A percentile compares a stretch with the other conserved stretches of the same genome.
Conservation (phyloP, 2,329 filamentous ascomycete genomes). For the Fusarium austroafricanum region DNA sequence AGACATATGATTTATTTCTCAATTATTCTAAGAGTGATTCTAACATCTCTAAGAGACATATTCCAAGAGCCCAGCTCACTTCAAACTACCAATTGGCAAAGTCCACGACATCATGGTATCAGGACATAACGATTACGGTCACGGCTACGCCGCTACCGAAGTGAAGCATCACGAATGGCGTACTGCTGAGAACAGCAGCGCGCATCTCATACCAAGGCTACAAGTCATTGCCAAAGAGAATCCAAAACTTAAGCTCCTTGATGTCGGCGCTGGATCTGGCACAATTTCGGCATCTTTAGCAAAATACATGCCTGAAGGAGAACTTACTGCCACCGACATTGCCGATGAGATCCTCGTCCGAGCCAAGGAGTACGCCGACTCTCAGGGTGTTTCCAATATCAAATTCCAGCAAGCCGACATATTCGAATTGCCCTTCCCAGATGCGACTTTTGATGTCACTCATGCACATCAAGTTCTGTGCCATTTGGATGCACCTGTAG, state of each 20-base stretch:
- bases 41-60: background rate
- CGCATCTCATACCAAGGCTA: conserved; percentile 57
- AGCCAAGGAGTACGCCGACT: conserved; percentile 40
- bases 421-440: conserved; percentile 53
- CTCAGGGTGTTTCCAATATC: conserved; percentile 44
- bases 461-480: conserved; percentile 58
- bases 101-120: conserved; percentile 28
- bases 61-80: background rate
- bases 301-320: conserved; percentile 54
- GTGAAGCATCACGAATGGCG: conserved; percentile 53
- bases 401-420: conserved; percentile 46
- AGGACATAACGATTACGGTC: conserved; percentile 45
- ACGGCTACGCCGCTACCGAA: conserved; percentile 43
- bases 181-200: conserved; percentile 57
- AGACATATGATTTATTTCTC: background rate
- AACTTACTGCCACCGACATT: conserved; percentile 49
- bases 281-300: conserved; percentile 60
- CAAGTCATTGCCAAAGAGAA: conserved; percentile 38
- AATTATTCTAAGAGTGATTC: background rate
- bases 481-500: conserved; percentile 52
- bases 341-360: conserved; percentile 49
- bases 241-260: conserved; percentile 55
- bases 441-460: conserved; percentile 57
- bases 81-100: background rate
- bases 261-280: conserved; percentile 62